A percentile compares a stretch with the other conserved stretches of the same genome.
Evolutionary conservation across 2,329 filamentous ascomycete species (phyloP).

Genomic region (Claviceps humidiphila): DNA sequence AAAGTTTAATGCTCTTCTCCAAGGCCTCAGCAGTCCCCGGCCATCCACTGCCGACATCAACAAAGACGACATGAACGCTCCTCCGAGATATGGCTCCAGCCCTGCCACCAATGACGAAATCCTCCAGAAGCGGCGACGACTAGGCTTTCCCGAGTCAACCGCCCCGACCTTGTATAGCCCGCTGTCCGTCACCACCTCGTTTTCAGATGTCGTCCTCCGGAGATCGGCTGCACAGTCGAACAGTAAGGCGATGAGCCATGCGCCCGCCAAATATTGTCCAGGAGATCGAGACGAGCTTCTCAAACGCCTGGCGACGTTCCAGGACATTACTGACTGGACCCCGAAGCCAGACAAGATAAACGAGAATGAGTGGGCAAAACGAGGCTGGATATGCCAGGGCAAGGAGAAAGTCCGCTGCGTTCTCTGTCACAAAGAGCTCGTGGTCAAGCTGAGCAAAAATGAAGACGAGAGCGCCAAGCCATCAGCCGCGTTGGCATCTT

Average conservation of each 20-base stretch:
- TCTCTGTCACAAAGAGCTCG: slow-evolving; percentile 70
- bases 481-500: slow-evolving; percentile 37
- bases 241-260: slow-evolving; percentile 11
- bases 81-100: slow-evolving; percentile 6
- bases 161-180: slow-evolving; percentile 16
- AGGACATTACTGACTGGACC: slow-evolving; percentile 86
- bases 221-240: slow-evolving; percentile 3
- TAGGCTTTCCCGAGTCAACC: slow-evolving; percentile 30
- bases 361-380: slow-evolving; percentile 89
- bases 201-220: slow-evolving; percentile 6
- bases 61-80: slow-evolving; percentile 12
- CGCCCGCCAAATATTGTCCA: slow-evolving; percentile 61
- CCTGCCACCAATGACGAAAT: slow-evolving; percentile 24
- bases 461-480: slow-evolving; percentile 42
- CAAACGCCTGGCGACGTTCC: slow-evolving; percentile 70
- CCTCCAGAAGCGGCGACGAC: slow-evolving; percentile 39
- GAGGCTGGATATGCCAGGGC: slow-evolving; percentile 78
- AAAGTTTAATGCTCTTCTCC: slow-evolving; percentile 66
- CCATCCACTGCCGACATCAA: slow-evolving; percentile 6
- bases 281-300: slow-evolving; percentile 76
- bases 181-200: slow-evolving; percentile 10
- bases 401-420: slow-evolving; percentile 76
- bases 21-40: slow-evolving; percentile 43
- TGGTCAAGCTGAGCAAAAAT: slow-evolving; percentile 61
- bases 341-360: slow-evolving; percentile 75